Percentiles rank a stretch among this genome's conserved stretches.
These are phyloP conservation scores for Saturnispora sanitii DNA, from an alignment of 805 yeast species.

Conservation along the genomic window DNA sequence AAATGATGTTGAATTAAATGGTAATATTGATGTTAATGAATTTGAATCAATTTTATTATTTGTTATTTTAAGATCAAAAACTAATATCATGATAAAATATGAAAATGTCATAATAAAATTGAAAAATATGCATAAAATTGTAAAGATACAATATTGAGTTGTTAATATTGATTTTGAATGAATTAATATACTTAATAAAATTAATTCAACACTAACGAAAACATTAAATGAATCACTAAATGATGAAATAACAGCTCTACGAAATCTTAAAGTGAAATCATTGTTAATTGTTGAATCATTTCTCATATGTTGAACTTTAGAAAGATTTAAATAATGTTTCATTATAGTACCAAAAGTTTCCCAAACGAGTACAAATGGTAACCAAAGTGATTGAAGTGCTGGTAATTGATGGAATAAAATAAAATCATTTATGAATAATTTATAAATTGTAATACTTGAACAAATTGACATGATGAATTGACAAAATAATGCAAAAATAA, in stretches of 20 bases:
- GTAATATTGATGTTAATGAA: not conserved
- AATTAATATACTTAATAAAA: not conserved
- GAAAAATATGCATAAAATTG: constrained; percentile 38
- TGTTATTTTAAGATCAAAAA: constrained; percentile 52
- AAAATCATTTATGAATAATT: constrained; percentile 23
- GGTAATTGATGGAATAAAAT: constrained; percentile 29
- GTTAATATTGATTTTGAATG: constrained; percentile 6
- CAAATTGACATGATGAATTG: constrained; percentile 31
- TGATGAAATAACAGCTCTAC: constrained; percentile 6
- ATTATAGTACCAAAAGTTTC: not conserved
- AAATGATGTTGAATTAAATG: constrained; percentile 10
- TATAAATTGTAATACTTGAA: constrained; percentile 35
- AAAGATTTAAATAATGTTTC: not conserved
- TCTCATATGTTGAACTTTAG: too few relatives aligned
- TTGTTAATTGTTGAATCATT: too few relatives aligned
- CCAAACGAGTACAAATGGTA: constrained; percentile 5
- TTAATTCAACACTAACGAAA: not conserved
- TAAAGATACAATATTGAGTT: constrained; percentile 35
- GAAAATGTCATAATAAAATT: constrained; percentile 57
- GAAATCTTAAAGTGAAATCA: constrained; percentile 3
- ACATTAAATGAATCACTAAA: constrained; percentile 5
- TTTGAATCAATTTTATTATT: not conserved
- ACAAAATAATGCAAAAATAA: constrained; percentile 34
- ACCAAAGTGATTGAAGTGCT: constrained; percentile 23
- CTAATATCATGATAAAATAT: constrained; percentile 52